A percentile compares a stretch with the other conserved stretches of the same genome.
These are phyloP conservation scores for Arxiozyma slooffiae DNA, from an alignment of 1,139 yeast genomes.

Conservation along the genomic window DNA sequence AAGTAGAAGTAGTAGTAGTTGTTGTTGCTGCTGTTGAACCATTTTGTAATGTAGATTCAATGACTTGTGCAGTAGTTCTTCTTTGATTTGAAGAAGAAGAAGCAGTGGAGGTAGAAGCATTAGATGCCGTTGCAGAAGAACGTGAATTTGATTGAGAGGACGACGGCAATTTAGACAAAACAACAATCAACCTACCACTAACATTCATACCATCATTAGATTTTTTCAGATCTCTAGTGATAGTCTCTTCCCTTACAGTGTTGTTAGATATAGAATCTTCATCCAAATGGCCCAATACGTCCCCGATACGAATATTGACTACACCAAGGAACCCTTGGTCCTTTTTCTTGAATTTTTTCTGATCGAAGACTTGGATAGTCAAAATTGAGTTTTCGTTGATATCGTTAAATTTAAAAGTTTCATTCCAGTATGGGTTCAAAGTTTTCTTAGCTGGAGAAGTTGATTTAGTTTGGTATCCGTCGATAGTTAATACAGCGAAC, in stretches of 20 bases:
- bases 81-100: neutral
- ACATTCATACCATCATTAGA: constrained; percentile 88
- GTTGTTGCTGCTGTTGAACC: constrained; percentile 15
- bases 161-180: constrained; percentile 37
- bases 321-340: constrained; percentile 99
- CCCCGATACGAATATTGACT: constrained; percentile 82
- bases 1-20: constrained; percentile 6
- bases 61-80: constrained; percentile 19
- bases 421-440: constrained; percentile 96
- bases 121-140: constrained; percentile 10
- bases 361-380: constrained; percentile 92
- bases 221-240: constrained; percentile 84
- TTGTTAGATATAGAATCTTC: constrained; percentile 19
- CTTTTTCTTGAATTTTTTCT: constrained; percentile 92
- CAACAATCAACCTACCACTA: constrained; percentile 81
- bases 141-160: constrained; percentile 1
- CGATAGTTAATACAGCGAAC: constrained; percentile 92
- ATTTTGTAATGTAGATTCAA: constrained; percentile 22
- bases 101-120: constrained; percentile 10
- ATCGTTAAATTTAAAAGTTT: constrained; percentile 58
- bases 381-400: constrained; percentile 79
- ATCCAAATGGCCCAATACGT: constrained; percentile 61
- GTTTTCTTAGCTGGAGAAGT: constrained; percentile 92
- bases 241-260: constrained; percentile 62
- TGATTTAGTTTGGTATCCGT: constrained; percentile 91